A percentile compares a stretch with the other conserved stretches of the same genome.
phyloP scores from a whole-genome alignment of 148 eudicot species.

The Talinum fruticosum region DNA sequence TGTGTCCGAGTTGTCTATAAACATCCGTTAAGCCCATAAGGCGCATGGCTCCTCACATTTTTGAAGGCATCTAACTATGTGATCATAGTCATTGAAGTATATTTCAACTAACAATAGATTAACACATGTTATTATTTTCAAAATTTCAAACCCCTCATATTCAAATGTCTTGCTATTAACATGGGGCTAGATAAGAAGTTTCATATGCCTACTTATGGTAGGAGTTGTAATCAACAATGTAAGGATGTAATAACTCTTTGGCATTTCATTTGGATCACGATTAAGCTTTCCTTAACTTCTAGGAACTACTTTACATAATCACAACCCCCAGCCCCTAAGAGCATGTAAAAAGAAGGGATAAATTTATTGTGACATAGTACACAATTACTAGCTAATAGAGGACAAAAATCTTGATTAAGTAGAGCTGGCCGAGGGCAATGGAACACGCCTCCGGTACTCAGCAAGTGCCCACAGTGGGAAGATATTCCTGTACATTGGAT shows the following conservation, averaged over 20 bases:
- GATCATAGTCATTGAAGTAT: too few relatives aligned
- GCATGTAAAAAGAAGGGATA: not conserved
- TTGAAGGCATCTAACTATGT: too few relatives aligned
- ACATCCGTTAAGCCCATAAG: too few relatives aligned
- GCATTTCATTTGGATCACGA: not conserved
- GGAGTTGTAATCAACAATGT: too few relatives aligned
- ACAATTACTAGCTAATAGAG: not conserved
- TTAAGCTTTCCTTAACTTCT: not conserved
- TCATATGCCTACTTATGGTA: too few relatives aligned
- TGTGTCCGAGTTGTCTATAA: too few relatives aligned
- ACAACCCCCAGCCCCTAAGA: not conserved
- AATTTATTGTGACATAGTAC: not conserved
- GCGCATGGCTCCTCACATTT: too few relatives aligned
- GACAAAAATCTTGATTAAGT: not conserved
- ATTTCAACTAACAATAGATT: too few relatives aligned
- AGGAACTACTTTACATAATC: not conserved
- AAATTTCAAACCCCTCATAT: too few relatives aligned
- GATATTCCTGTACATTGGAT: constrained; percentile 34
- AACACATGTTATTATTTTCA: too few relatives aligned
- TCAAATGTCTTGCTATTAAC: too few relatives aligned
- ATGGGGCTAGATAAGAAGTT: too few relatives aligned
- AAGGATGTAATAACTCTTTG: not conserved
- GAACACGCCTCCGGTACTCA: constrained; percentile 29
- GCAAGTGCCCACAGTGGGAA: constrained; percentile 35
- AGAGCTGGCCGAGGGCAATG: constrained; percentile 9